Conservation (phyloP, 176 grass and related monocot species). For the Aechmea fasciata region DNA sequence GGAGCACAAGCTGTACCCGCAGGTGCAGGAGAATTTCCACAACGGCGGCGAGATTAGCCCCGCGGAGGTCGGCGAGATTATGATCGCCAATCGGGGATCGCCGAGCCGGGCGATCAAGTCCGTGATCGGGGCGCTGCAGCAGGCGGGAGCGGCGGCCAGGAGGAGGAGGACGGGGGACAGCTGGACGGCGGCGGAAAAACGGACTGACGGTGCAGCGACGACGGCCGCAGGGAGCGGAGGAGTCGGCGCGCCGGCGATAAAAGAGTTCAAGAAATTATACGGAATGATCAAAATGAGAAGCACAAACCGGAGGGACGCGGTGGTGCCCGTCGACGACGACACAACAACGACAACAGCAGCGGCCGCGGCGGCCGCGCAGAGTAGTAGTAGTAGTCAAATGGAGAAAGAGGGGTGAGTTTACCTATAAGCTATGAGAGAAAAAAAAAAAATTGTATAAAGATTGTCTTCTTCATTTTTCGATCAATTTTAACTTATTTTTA, state of each 20-base stretch:
- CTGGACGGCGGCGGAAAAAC: neutral
- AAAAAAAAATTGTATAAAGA: too few species aligned
- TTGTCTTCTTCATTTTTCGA: neutral
- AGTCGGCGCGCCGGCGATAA: constrained; percentile 38
- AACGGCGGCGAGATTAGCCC: constrained; percentile 67
- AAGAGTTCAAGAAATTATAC: constrained; percentile 88
- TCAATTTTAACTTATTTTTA: neutral
- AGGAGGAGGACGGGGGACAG: neutral
- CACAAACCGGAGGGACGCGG: constrained; percentile 46
- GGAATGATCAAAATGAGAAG: constrained; percentile 77
- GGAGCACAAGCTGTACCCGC: constrained; percentile 94
- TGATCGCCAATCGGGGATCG: constrained; percentile 72
- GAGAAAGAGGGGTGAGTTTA: constrained; percentile 45
- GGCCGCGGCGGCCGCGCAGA: constrained; percentile 33
- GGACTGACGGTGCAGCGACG: too few species aligned
- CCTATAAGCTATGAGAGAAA: neutral
- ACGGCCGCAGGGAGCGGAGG: constrained; percentile 10
- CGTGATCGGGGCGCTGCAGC: constrained; percentile 74
- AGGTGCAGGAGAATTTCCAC: constrained; percentile 89
- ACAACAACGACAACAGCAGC: neutral
- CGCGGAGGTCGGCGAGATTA: constrained; percentile 94
- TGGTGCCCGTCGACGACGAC: constrained; percentile 31
- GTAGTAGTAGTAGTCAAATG: constrained; percentile 1
- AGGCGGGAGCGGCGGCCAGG: neutral
- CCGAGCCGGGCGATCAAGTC: constrained; percentile 78